Base-by-base conservation (phyloP, 1,284 basidiomycete genomes). In the Heliocybe sulcata region DNA sequence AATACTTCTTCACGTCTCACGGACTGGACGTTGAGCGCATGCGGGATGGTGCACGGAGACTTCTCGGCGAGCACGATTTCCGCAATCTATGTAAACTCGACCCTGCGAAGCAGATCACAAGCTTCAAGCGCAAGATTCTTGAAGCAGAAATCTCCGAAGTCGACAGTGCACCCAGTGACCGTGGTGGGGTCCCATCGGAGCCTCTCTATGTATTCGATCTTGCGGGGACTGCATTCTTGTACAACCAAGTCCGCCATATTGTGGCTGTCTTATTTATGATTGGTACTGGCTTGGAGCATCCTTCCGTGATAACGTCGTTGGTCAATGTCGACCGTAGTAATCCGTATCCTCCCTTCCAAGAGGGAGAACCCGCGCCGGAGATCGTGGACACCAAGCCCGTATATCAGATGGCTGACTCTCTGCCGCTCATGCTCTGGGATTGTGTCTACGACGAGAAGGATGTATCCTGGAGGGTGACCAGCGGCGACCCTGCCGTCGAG, bases 191-290 rank as follows among this genome's bases (percentile, higher is more conserved):
- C 58, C n/a, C n/a, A n/a, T 63, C 57, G 42, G 54, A 54, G 22
- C 67, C 70, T 1, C 69, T 89, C 63, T 85, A 85, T 63, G 91
- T 95, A 25, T 79, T 98, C 61, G 91, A 98, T 67, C 82, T 98
- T 35, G 74, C 89, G 42, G 95, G 95, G 1, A 88, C 80, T 0
- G 95, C 94, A 0, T 98, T 98, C 68, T 74, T 99, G 45, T 99
- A 97, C 72, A 94, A 99, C 70, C 96, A 98, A 76, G 97, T 99
- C 11, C 82, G 96, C 45, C 93, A 98, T 67, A 98, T 98, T 69
- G 90, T 98, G 81, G 91, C 92, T 1, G 70, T 97, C 50, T 77
- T 99, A 14, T 92, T 99, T 70, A 82, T 98, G 54, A 82, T 98
- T 52, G 96, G 96, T 3, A 72, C 88, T 0, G 80, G 87, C 0